phyloP scores from a whole-genome alignment of 306 rosid genomes.

The Cyamopsis tetragonoloba region DNA sequence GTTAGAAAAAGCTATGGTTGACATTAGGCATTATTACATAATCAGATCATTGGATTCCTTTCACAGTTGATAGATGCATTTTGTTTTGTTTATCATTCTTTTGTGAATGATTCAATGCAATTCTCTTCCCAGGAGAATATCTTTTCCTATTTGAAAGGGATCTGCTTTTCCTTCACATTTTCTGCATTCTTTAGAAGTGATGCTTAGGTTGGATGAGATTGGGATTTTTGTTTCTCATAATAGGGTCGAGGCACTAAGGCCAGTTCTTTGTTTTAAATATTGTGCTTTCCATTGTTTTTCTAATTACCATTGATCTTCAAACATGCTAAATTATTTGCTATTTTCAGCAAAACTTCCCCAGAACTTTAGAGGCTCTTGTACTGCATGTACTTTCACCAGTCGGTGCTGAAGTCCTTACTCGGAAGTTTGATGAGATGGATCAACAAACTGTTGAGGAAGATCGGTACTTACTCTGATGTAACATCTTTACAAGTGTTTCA shows the following conservation, averaged over 20 bases:
- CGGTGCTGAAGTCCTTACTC: conserved; percentile 84
- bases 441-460: conserved; percentile 56
- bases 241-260: background rate
- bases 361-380: conserved; percentile 89
- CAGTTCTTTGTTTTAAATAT: conserved; percentile 13
- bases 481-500: conserved; percentile 13
- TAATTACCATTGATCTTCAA: conserved; percentile 11
- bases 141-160: conserved; percentile 8
- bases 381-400: conserved; percentile 83
- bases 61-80: conserved; percentile 7
- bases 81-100: conserved; percentile 5
- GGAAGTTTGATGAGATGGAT: conserved; percentile 91
- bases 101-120: conserved; percentile 10
- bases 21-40: conserved; percentile 11
- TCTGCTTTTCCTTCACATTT: conserved; percentile 10
- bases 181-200: conserved; percentile 12
- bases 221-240: conserved; percentile 5
- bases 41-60: conserved; percentile 13
- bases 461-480: conserved; percentile 46
- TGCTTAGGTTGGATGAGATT: conserved; percentile 17
- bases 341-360: conserved; percentile 72
- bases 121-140: conserved; percentile 14
- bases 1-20: conserved; percentile 21
- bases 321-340: conserved; percentile 20
- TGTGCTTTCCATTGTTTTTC: conserved; percentile 3